phyloP scores from a whole-genome alignment of 441 rosid species.

The Cnidoscolus chayamansa region DNA sequence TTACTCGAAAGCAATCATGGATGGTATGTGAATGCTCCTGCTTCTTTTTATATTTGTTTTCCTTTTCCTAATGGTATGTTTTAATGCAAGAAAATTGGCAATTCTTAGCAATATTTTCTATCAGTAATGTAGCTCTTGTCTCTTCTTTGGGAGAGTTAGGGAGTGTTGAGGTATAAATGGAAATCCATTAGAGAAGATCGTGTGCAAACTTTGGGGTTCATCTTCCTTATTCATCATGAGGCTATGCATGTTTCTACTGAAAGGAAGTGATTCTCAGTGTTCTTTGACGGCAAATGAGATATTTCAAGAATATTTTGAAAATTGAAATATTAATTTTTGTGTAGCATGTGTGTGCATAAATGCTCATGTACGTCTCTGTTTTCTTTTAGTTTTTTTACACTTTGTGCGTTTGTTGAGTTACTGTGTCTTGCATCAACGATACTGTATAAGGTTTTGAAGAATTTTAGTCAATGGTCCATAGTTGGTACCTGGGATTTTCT shows the following conservation, averaged over 20 bases:
- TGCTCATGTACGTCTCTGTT: neutral
- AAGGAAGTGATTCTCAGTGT: neutral
- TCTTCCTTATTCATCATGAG: neutral
- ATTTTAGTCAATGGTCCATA: neutral
- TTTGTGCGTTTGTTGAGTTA: neutral
- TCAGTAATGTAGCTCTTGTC: neutral
- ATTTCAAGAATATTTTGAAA: neutral
- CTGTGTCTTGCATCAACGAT: neutral
- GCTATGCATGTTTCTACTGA: neutral
- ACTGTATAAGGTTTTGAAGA: neutral
- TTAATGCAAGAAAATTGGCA: neutral
- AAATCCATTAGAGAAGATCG: neutral
- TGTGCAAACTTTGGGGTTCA: neutral
- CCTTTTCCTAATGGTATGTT: neutral
- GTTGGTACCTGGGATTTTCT: neutral
- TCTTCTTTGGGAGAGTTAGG: neutral
- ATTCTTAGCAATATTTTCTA: neutral
- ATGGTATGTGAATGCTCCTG: slow-evolving; percentile 45
- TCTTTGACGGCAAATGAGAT: neutral
- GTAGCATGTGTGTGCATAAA: neutral
- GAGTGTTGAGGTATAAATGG: neutral
- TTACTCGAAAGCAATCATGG: slow-evolving; percentile 49
- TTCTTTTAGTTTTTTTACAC: neutral
- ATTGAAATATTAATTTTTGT: neutral
- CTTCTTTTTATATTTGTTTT: neutral